These are phyloP conservation scores for Mycosarcoma mackinlayi DNA, from an alignment of 1,284 basidiomycete species.

Conservation along the genomic window DNA sequence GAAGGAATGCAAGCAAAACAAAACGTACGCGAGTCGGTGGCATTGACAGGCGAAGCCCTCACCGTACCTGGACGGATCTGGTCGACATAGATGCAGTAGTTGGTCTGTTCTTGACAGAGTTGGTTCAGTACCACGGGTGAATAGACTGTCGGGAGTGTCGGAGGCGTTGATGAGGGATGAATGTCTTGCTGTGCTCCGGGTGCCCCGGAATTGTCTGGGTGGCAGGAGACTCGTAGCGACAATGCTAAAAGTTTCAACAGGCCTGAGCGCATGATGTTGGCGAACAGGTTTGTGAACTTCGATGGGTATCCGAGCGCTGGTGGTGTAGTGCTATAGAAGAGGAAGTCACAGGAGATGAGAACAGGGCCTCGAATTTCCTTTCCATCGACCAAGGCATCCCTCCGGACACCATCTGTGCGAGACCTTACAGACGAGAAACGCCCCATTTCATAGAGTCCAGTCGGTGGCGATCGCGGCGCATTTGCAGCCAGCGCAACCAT, in stretches of 20 bases:
- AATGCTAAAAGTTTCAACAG: neutral
- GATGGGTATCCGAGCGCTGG: too few relatives aligned
- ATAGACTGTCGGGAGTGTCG: neutral
- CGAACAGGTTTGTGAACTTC: too few relatives aligned
- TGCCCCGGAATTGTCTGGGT: neutral
- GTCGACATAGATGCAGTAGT: slow-evolving; percentile 47
- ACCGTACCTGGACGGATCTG: slow-evolving; percentile 19
- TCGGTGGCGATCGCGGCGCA: too few relatives aligned
- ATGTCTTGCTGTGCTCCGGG: neutral
- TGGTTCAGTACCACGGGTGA: slow-evolving; percentile 12
- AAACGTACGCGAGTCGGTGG: slow-evolving; percentile 35
- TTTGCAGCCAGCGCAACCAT: too few relatives aligned
- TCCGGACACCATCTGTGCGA: too few relatives aligned
- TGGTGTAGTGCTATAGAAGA: too few relatives aligned
- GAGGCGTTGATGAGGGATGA: neutral
- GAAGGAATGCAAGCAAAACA: neutral
- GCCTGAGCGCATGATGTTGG: slow-evolving; percentile 1
- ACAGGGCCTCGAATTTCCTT: too few relatives aligned
- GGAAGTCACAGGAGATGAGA: too few relatives aligned
- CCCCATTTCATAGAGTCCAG: too few relatives aligned
- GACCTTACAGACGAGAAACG: too few relatives aligned
- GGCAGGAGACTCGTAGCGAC: slow-evolving; percentile 4
- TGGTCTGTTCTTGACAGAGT: slow-evolving; percentile 5
- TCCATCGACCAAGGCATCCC: too few relatives aligned
- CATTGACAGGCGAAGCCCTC: slow-evolving; percentile 7